Evolutionary conservation across 345 rosid species (phyloP).

Genomic region (Balakata baccata): DNA sequence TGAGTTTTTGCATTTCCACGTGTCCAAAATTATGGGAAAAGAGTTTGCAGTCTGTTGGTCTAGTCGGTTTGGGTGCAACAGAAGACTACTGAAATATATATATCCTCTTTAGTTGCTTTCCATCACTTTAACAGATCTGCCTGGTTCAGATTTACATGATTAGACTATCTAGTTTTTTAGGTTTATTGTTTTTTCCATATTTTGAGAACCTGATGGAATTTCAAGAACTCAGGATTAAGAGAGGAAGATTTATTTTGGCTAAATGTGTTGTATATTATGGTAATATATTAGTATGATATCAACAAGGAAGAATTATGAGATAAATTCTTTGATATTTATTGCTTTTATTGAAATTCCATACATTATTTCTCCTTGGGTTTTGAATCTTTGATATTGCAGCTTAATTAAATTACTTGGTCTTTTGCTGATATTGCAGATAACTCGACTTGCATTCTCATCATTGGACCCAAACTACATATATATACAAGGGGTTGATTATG

Average conservation of each 20-base stretch:
- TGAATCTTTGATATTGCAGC: not conserved
- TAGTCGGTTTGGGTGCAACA: too few species aligned
- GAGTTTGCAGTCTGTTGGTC: too few species aligned
- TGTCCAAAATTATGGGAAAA: too few species aligned
- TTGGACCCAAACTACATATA: slow-evolving; percentile 50
- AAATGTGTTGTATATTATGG: not conserved
- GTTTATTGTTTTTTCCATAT: not conserved
- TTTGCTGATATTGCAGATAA: slow-evolving; percentile 45
- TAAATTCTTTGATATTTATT: not conserved
- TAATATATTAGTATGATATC: not conserved
- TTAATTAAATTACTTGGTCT: slow-evolving; percentile 5
- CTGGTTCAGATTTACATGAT: not conserved
- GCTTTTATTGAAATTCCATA: not conserved
- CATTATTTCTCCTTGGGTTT: slow-evolving; percentile 1
- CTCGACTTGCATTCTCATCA: slow-evolving; percentile 67
- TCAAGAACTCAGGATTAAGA: too few species aligned
- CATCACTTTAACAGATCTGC: not conserved
- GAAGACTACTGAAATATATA: too few species aligned
- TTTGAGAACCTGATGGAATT: too few species aligned
- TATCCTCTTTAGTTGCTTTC: not conserved
- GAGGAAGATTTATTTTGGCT: not conserved
- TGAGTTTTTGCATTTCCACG: too few species aligned
- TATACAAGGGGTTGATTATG: slow-evolving; percentile 66
- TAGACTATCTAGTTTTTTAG: not conserved
- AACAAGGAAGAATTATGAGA: not conserved